Percentiles rank a stretch among this genome's conserved stretches.
These are phyloP conservation scores for Pharnaceum exiguum DNA, from an alignment of 148 eudicot species.

Conservation along the genomic window DNA sequence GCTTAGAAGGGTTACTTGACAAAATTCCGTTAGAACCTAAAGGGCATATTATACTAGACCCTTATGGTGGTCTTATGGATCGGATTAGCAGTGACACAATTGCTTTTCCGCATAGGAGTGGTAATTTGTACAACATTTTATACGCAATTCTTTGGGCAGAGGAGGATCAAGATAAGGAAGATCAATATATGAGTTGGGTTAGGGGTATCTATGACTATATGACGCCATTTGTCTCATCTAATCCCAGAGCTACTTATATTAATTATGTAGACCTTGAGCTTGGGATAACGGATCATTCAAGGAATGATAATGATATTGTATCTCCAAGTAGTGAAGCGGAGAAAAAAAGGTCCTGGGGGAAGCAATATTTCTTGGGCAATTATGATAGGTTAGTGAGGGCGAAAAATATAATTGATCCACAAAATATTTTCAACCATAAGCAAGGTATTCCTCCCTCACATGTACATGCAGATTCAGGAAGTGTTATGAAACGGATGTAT, in stretches of 20 bases:
- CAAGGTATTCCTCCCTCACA: conserved; percentile 29
- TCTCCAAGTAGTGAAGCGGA: background rate
- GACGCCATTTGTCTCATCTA: conserved; percentile 35
- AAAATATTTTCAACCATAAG: conserved; percentile 25
- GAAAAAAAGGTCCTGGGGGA: conserved; percentile 22
- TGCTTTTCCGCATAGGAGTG: conserved; percentile 46
- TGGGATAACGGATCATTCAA: conserved; percentile 8
- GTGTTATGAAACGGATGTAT: too few relatives aligned
- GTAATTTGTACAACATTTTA: conserved; percentile 31
- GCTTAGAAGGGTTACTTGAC: conserved; percentile 12
- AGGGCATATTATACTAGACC: conserved; percentile 27
- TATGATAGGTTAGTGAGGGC: conserved; percentile 29
- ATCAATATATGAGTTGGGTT: conserved; percentile 24
- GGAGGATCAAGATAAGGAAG: conserved; percentile 16
- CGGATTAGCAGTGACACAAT: conserved; percentile 33
- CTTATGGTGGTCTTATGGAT: conserved; percentile 45
- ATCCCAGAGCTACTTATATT: conserved; percentile 42
- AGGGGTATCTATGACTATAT: conserved; percentile 25
- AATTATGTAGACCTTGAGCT: conserved; percentile 49
- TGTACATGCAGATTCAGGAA: conserved; percentile 1
- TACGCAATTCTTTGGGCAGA: conserved; percentile 22
- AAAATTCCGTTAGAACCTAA: conserved; percentile 18
- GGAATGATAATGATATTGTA: background rate
- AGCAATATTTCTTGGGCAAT: conserved; percentile 27
- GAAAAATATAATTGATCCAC: conserved; percentile 25